Evolutionary conservation across 2,329 filamentous ascomycete genomes (phyloP), one percentile per base, ranked within the genome.

Genomic region (Venturia oleaginea): DNA sequence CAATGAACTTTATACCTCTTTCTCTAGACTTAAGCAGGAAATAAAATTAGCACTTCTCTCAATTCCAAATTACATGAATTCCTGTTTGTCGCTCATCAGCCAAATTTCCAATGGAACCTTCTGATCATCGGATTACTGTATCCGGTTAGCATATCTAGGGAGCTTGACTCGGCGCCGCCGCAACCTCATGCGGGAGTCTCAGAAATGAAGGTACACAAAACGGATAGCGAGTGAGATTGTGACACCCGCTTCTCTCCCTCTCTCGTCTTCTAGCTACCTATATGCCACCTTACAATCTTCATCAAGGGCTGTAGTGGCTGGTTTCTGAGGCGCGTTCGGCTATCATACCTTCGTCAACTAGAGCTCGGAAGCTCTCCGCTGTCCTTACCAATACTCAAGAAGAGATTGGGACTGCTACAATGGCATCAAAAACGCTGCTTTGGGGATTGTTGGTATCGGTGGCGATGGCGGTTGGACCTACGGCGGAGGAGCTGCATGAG

Each of bases 401-500:
- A n/a, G 51, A 11, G 2, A 11, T n/a, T 7, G 30, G 19, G 17
- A 6, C 24, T 15, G 11, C 10, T 11, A 19, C 3, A 2, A 57
- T 57, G 51, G 27, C 30, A 3, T 57, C 51, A 2, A 34, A 30
- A 32, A 57, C 34, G 27, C 27, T 57, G 2, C 27, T 57, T 4
- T 57, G 51, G 51, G 51, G 51, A 34, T 34, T 57, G 17, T 34
- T 13, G 51, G 30, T 34, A 5, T 57, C 51, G 51, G 15, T 34
- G 4, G 51, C 51, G 19, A 57, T 22, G 30, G 51, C 27, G 27
- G 17, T 57, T n/a, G 30, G 27, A 32, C 51, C 30, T 22, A 24
- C 24, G 51, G 30, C 27, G 51, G 51, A 57, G 30, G 51, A 57
- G 27, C 17, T 57, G 51, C 34, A 57, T 34, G 59, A 65, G 24